Conservation (phyloP, 164 flowering plant genomes). For the Platanus orientalis region DNA sequence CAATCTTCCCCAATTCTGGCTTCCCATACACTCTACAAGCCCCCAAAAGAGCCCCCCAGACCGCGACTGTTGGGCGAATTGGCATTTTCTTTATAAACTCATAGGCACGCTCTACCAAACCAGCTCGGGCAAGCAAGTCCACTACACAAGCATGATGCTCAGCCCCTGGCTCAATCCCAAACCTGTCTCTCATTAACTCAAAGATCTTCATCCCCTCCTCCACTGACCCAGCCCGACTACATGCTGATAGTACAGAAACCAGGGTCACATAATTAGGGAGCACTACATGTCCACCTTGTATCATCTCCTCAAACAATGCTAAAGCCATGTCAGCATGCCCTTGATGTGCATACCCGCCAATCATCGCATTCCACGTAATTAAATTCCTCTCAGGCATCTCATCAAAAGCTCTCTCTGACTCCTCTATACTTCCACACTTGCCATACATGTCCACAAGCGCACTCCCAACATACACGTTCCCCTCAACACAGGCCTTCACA, state of each 20-base stretch:
- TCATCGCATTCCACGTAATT: slow-evolving; percentile 73
- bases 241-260: slow-evolving; percentile 66
- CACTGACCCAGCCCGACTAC: slow-evolving; percentile 74
- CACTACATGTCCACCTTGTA: slow-evolving; percentile 16
- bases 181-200: slow-evolving; percentile 53
- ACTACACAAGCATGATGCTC: slow-evolving; percentile 94
- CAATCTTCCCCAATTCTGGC: slow-evolving; percentile 60
- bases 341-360: slow-evolving; percentile 78
- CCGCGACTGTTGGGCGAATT: slow-evolving; percentile 51
- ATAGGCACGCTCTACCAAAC: slow-evolving; percentile 67
- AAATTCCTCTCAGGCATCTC: slow-evolving; percentile 58
- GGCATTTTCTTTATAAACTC: slow-evolving; percentile 61
- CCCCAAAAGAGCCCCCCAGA: slow-evolving; percentile 89
- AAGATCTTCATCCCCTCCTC: slow-evolving; percentile 58
- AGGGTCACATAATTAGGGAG: slow-evolving; percentile 67
- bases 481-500: slow-evolving; percentile 64
- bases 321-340: slow-evolving; percentile 66
- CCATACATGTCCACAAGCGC: slow-evolving; percentile 97
- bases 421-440: slow-evolving; percentile 73
- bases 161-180: slow-evolving; percentile 59
- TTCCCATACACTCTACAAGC: slow-evolving; percentile 67
- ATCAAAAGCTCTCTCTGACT: slow-evolving; percentile 50
- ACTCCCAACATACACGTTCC: slow-evolving; percentile 70
- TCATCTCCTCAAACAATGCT: slow-evolving; percentile 54
- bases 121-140: slow-evolving; percentile 79